Evolutionary conservation across 306 rosid genomes (phyloP).

Genomic region (Gynostemma pentaphyllum): DNA sequence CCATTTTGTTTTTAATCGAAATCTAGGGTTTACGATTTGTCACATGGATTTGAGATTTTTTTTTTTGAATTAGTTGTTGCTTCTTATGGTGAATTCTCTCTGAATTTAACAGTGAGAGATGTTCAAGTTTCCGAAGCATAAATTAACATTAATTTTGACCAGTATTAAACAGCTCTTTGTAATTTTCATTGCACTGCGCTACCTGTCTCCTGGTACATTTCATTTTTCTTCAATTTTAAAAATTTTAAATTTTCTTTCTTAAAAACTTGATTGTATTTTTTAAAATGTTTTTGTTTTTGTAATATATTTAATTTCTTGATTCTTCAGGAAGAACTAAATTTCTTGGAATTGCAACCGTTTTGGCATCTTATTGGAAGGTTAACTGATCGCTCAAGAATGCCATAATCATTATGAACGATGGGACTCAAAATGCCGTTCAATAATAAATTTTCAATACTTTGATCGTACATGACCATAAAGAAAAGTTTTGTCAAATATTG

Average conservation of each 20-base stretch:
- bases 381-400: too few species aligned
- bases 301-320: too few species aligned
- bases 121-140: constrained; percentile 93
- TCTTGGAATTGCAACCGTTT: too few species aligned
- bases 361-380: too few species aligned
- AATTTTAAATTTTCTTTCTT: not conserved
- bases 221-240: not conserved
- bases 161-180: constrained; percentile 68
- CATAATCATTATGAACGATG: too few species aligned
- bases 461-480: too few species aligned
- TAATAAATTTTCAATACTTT: too few species aligned
- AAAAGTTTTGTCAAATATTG: too few species aligned
- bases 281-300: too few species aligned
- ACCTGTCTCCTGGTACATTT: constrained; percentile 88
- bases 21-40: not conserved
- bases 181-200: constrained; percentile 29
- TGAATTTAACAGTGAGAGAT: constrained; percentile 23
- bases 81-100: constrained; percentile 68
- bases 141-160: constrained; percentile 23
- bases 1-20: not conserved
- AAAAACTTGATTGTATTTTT: too few species aligned
- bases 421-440: too few species aligned
- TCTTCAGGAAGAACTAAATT: too few species aligned
- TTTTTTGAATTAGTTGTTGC: constrained; percentile 36
- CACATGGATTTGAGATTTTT: not conserved